Evolutionary conservation across 352 stramenopile species (phyloP), one percentile per base, ranked within the genome.

Genomic region (Phytophthora chlamydospora): DNA sequence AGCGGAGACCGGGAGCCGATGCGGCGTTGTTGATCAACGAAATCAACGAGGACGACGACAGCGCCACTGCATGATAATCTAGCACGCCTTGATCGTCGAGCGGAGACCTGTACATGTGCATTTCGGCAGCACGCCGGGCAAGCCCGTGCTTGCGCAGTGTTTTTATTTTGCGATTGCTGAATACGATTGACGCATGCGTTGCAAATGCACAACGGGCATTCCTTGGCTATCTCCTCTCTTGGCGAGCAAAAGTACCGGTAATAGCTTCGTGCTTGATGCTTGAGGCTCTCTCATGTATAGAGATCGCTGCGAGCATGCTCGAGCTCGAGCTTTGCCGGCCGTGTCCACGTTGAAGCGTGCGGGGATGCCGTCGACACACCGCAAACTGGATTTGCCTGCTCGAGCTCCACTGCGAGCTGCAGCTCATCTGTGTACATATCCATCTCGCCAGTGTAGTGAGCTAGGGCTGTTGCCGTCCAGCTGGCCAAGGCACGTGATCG

Each of bases 121-220:
- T 60, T n/a, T 45, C 41, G n/a, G n/a, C 43, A 17, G 17, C 36
- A 21, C 7, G 19, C 14, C 41, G 24, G 43, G 32, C 35, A 21
- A 46, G 21, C 11, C 27, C 32, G 8, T 19, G 29, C 29, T 52
- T 32, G 35, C 44, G 32, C 10, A 29, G n/a, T 55, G 54, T 62
- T 49, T 62, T 46, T 56, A 31, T 55, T 27, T 48, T 47, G 29
- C 6, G 27, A 39, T 48, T 14, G n/a, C 10, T 49, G 16, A 54
- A 52, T 19, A 31, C 38, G 43, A 58, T 17, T 38, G 4, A 42
- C 41, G 41, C 35, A 29, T 43, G 56, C 14, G 36, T 63, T 63
- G 45, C 56, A 58, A 63, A 50, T 50, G 38, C 6, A 63, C 56
- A 39, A 48, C 32, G 24, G n/a, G 21, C n/a, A 9, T 50, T 63